Conservation (phyloP, 2,329 filamentous ascomycete species). For the Fusarium equiseti region DNA sequence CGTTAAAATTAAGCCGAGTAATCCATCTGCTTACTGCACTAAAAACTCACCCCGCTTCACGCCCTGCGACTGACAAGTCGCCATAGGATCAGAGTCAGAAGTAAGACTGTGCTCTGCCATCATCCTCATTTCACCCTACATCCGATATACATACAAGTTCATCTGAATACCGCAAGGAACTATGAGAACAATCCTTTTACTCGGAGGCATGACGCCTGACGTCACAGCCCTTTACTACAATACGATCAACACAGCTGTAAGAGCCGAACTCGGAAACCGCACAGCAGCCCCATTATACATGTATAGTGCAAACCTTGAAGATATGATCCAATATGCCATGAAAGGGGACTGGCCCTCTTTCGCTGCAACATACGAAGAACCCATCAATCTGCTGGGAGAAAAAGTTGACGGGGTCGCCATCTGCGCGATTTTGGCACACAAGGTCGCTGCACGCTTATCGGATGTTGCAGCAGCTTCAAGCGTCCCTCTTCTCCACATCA, state of each 20-base stretch:
- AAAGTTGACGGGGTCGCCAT: not conserved
- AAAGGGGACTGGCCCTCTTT: not conserved
- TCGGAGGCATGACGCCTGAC: slow-evolving; percentile 10
- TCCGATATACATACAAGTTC: no score
- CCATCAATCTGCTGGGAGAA: not conserved
- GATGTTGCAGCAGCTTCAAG: not conserved
- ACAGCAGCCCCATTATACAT: not conserved
- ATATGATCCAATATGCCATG: slow-evolving; percentile 8
- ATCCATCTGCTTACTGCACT: not conserved
- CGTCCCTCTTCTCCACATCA: not conserved
- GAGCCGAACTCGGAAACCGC: not conserved
- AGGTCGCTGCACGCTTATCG: not conserved
- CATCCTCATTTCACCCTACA: no score
- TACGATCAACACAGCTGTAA: not conserved
- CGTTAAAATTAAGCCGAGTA: accelerated
- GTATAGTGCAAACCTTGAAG: slow-evolving; percentile 12
- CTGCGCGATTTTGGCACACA: slow-evolving; percentile 11
- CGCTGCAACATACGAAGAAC: not conserved
- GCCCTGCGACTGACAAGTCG: not conserved
- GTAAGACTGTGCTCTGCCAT: no score
- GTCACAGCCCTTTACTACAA: slow-evolving; percentile 6
- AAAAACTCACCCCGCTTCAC: not conserved
- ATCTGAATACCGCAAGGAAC: accelerated
- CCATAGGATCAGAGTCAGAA: not conserved
- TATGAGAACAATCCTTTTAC: slow-evolving; percentile 3